Evolutionary conservation across 2,329 filamentous ascomycete species (phyloP).

Genomic region (Aspergillus sp.): DNA sequence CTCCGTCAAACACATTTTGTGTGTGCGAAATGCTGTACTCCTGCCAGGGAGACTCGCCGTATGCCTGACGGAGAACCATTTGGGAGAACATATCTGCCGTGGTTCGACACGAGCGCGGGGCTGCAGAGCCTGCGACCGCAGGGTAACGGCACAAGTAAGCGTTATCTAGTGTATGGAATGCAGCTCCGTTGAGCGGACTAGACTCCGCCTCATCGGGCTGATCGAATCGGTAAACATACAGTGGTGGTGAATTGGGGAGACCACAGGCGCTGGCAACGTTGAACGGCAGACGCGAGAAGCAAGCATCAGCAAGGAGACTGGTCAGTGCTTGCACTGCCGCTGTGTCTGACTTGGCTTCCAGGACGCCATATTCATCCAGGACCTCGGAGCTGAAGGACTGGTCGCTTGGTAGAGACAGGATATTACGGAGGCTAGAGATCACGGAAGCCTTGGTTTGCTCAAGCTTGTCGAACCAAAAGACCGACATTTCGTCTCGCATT

Average conservation of each 20-base stretch:
- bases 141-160: neutral
- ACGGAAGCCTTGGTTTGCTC: neutral
- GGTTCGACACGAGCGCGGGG: neutral
- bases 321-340: neutral
- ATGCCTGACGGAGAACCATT: neutral
- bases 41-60: neutral
- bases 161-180: neutral
- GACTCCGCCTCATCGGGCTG: neutral
- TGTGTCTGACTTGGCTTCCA: neutral
- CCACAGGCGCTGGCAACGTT: neutral
- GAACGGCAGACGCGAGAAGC: neutral
- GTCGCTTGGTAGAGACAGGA: neutral
- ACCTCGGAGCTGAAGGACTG: neutral
- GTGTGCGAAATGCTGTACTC: too few relatives aligned
- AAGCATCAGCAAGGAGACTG: neutral
- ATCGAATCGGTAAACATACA: neutral
- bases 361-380: neutral
- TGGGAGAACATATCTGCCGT: neutral
- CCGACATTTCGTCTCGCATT: neutral
- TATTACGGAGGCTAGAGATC: neutral
- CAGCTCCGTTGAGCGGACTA: neutral
- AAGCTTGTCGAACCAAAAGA: neutral
- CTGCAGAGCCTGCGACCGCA: neutral
- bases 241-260: neutral
- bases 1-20: too few relatives aligned